Evolutionary conservation across 768 basidiomycete genomes (phyloP), one percentile per base, ranked within the genome.

Genomic region (Mycena indigotica): DNA sequence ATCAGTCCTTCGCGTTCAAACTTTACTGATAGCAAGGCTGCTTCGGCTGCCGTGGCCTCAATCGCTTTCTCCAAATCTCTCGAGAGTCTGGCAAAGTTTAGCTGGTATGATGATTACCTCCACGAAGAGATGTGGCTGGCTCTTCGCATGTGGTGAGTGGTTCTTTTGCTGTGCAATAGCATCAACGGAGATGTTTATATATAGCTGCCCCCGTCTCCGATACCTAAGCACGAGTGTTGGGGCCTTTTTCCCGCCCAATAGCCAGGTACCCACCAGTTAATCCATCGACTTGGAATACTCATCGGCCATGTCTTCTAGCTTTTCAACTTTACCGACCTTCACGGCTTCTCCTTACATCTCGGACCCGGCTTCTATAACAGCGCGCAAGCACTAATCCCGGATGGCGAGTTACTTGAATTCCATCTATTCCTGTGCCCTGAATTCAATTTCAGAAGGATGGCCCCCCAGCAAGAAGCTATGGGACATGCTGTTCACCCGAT

Each of bases 51-150:
- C 3, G 77, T 89, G 26, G 70, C 79, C 21, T 66, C 74, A 21
- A 73, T 81, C 8, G 86, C 84, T 6, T 71, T 72, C 5, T 74
- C 80, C 38, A 72, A 65, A 64, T 69, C 72, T 46, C 70, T 91
- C 40, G 89, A 91, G 46, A 86, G 86, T 19, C 77, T 92, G 38
- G 72, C 76, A 26, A 83, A 75, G 13, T 91, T 91, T 64, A 72
- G 81, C 30, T 92, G 89, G 89, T 86, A 86, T 58, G 86, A 82
- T 3, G 87, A 88, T 13, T 86, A 88, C 16, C 80, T 78, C 29
- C 73, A 82, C 59, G 89, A 91, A 57, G 84, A 87, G 60, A 87
- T 92, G 86, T 92, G 89, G 89, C 81, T 87, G 58, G 83, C 85
- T 41, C 74, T 92, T 63, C 82, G 87, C 32, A 71, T 82, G 52